phyloP scores from a whole-genome alignment of 78 protist species.

The Bigelowiella natans region DNA sequence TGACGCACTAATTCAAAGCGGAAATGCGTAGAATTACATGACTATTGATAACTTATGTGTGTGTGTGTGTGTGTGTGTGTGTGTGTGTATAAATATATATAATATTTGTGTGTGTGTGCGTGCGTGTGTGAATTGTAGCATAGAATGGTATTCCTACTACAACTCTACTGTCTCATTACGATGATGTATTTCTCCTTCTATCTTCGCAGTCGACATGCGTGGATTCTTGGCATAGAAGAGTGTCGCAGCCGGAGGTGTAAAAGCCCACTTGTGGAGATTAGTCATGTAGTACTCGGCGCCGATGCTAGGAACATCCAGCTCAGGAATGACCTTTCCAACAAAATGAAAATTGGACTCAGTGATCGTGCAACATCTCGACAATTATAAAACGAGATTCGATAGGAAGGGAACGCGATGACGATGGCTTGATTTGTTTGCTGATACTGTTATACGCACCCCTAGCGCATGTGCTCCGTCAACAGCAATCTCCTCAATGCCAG shows the following conservation, averaged over 20 bases:
- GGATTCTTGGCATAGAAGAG: not conserved
- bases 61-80: not conserved
- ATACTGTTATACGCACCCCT: not conserved
- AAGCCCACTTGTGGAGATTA: slow-evolving; percentile 5
- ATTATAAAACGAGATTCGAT: no score
- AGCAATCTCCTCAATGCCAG: not conserved
- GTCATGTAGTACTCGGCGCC: not conserved
- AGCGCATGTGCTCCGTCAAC: slow-evolving; percentile 5
- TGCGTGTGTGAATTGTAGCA: not conserved
- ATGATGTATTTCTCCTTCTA: not conserved
- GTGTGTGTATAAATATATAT: not conserved
- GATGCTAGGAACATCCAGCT: no score
- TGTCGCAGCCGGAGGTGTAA: not conserved
- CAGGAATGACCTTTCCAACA: no score
- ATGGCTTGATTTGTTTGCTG: no score
- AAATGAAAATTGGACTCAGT: no score
- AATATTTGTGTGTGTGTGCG: not conserved
- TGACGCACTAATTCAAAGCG: no score
- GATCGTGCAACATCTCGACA: no score
- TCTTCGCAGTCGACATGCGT: not conserved
- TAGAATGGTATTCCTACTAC: not conserved
- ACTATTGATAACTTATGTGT: no score
- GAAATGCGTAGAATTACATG: no score
- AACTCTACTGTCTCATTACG: no score
- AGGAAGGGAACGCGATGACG: no score